Base-by-base conservation (phyloP, 495 filamentous ascomycete genomes). In the Penicillium psychrofluorescens region DNA sequence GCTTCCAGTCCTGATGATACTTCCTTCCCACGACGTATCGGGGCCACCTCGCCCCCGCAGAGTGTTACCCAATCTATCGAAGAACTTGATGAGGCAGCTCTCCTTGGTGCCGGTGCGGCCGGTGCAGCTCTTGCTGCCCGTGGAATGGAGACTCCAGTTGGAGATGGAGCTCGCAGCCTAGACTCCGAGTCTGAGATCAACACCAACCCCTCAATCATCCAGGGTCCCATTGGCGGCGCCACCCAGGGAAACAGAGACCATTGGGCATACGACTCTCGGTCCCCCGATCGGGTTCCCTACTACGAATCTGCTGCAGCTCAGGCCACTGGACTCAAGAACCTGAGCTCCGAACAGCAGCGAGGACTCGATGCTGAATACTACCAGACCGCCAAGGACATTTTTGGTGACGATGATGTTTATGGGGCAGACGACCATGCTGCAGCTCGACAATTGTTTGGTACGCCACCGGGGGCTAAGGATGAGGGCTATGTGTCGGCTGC, bases 401-500 rank as follows among this genome's bases (percentile, higher is more conserved):
- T 68, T 44, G 62, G 54, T 32, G 59, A 56, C 11, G 61, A 70
- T 40, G 61, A 64, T 36, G 67, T 69, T 42, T 54, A 58, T 38
- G 55, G 22, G 54, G 15, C 49, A 56, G 11, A 53, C 35, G 36
- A 22, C 22, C 22, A 6, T 22, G 22, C 22, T 22, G 22, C 22
- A 6, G 22, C 22, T 22, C 22, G 22, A 22, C 22, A 66, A 28
- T 49, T 64, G 41, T 67, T 67, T 42, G 62, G 59, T 14, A 75
- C 68, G 7, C 71, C 71, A 4, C 65, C 67, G 9, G 62, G 65
- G 11, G 62, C 61, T 39, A 84, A 81, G 46, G 90, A 95, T 56
- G 90, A 96, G 67, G 91, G 91, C 10, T 95, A 95, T 59, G 86
- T 90, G 38, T 95, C 90, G 11, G 86, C 87, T 45, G 84, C 84